A percentile compares a stretch with the other conserved stretches of the same genome.
phyloP scores from a whole-genome alignment of 225 moss, liverwort and hornwort species.

The Pleurozium schreberi region DNA sequence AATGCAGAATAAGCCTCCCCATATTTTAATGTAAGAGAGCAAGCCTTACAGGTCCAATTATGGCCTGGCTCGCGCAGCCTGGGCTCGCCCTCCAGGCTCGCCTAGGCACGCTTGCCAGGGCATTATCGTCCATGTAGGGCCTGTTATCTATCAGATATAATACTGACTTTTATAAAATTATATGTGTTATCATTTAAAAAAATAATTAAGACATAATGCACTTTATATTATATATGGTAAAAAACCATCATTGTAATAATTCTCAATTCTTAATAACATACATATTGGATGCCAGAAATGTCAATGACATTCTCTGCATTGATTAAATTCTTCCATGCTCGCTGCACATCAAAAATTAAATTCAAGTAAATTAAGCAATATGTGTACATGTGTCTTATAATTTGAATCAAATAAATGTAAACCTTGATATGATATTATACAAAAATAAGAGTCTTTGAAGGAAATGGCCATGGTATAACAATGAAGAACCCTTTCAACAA shows the following conservation, averaged over 20 bases:
- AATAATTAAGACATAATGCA: background rate
- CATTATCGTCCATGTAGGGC: too few species aligned
- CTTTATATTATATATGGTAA: background rate
- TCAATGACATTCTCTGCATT: slow-evolving; percentile 1
- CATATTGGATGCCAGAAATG: slow-evolving; percentile 9
- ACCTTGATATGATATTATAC: background rate
- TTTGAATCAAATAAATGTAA: background rate
- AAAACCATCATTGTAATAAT: too few species aligned
- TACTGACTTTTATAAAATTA: too few species aligned
- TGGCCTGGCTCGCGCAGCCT: too few species aligned
- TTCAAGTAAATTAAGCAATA: background rate
- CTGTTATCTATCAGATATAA: too few species aligned
- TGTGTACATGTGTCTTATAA: too few species aligned
- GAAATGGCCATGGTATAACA: rapidly evolving
- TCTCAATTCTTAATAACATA: background rate
- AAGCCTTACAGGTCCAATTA: too few species aligned
- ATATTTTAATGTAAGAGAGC: too few species aligned
- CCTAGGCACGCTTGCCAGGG: too few species aligned
- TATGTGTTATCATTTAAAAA: rapidly evolving
- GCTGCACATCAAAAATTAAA: background rate
- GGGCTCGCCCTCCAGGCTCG: too few species aligned
- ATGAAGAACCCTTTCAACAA: background rate
- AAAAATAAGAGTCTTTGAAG: background rate
- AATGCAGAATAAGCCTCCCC: too few species aligned
- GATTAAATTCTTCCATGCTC: slow-evolving; percentile 6